Base-by-base conservation (phyloP, 2,329 filamentous ascomycete species). In the Phyllosticta citrichinensis region DNA sequence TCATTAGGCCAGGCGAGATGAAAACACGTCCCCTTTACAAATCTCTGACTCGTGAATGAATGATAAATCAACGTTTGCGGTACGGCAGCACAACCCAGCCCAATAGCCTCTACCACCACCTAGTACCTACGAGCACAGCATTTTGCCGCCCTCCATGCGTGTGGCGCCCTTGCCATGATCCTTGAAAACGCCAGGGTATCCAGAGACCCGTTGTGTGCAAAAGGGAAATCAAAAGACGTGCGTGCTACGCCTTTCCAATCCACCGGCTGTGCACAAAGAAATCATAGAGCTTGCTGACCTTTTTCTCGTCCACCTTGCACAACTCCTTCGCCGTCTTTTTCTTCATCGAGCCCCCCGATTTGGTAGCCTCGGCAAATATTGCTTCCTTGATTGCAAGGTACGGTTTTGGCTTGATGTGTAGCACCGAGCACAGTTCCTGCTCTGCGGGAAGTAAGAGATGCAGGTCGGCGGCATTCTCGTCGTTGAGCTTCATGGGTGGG, bases 311-410 rank as follows among this genome's bases (percentile, higher is more conserved):
- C 58, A 97, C 82, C 71, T 81, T 83, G 70, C 88, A 92, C 25
- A 97, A 87, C 70, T 95, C 89, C 70, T 87, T 89, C 2, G 91
- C 91, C 67, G 93, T 87, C 76, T 97, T 97, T 81, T 94, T 96
- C 80, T 96, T 97, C 8, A 99, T 76, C 12, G 81, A 83, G 0
- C 94, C 94, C 62, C 94, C 93, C 62, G 87, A 86, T 75, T 93
- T 94, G 72, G 96, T 83, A 0, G 93, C 90, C 71, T 97, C 93
- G 68, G 90, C 89, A 58, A 97, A 75, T n/a, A 97, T 80, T 63
- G 89, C 86, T 72, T 97, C 91, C 75, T 99, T 99, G 74, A 97
- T 91, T 70, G 91, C 91, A 5, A 97, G 76, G 73, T 97, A 99
- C 1, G 94, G 90, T 77, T 99, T 99, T 0, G 94, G 94, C 73